Conservation (phyloP, 139 green algal species). For the Picochlorum sp. region DNA sequence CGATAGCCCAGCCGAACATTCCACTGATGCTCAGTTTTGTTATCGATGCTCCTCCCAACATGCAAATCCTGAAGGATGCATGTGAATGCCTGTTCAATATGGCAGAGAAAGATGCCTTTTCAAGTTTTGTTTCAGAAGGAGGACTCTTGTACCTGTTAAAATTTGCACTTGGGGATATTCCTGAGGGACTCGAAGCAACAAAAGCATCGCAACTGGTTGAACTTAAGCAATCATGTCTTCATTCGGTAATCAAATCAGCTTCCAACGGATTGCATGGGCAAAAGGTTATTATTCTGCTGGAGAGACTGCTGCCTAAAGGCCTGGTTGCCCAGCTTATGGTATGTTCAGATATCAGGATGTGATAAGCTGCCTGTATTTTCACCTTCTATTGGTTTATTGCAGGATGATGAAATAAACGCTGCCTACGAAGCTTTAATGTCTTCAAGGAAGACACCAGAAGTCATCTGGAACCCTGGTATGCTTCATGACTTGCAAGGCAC, state of each 20-base stretch:
- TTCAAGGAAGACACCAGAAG: slow-evolving; percentile 67
- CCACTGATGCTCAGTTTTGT: slow-evolving; percentile 30
- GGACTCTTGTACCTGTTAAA: slow-evolving; percentile 67
- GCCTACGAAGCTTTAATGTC: slow-evolving; percentile 43
- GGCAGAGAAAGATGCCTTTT: slow-evolving; percentile 33
- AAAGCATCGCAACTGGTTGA: too few species aligned
- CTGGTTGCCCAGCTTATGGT: slow-evolving; percentile 41
- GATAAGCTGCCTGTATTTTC: too few species aligned
- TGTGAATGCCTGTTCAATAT: slow-evolving; percentile 48
- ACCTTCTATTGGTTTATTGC: slow-evolving; percentile 19
- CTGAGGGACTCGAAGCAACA: too few species aligned
- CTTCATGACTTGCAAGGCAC: slow-evolving; percentile 36
- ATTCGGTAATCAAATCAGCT: too few species aligned
- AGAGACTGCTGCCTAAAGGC: slow-evolving; percentile 66
- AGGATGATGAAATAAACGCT: slow-evolving; percentile 39
- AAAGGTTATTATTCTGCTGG: slow-evolving; percentile 44
- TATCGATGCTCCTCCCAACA: too few species aligned
- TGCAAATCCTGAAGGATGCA: too few species aligned
- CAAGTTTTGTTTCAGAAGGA: slow-evolving; percentile 44
- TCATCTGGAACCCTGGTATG: slow-evolving; percentile 72
- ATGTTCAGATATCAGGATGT: too few species aligned
- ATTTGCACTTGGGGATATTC: slow-evolving; percentile 41
- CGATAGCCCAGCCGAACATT: slow-evolving; percentile 38
- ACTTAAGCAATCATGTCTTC: too few species aligned
- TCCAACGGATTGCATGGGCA: slow-evolving; percentile 43